phyloP scores from a whole-genome alignment of 345 rosid species.

The Heritiera littoralis region DNA sequence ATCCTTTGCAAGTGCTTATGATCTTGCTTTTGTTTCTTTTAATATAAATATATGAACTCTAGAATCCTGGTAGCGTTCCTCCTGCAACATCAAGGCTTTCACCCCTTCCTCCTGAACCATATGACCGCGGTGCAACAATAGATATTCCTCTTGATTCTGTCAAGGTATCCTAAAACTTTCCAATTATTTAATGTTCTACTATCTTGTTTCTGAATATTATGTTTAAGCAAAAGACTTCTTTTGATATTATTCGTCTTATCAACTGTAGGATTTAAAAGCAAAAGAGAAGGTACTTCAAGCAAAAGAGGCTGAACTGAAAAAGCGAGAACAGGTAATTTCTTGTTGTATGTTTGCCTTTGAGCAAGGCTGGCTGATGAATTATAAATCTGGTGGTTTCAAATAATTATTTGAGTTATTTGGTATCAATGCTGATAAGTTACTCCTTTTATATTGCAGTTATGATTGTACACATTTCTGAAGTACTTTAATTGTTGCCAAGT shows the following conservation, averaged over 20 bases:
- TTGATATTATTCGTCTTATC: constrained; percentile 7
- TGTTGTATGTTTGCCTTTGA: constrained; percentile 3
- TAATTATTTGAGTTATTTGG: constrained; percentile 9
- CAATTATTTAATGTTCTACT: constrained; percentile 15
- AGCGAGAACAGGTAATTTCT: constrained; percentile 72
- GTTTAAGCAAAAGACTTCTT: constrained; percentile 1
- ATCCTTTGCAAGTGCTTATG: neutral
- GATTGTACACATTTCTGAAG: neutral
- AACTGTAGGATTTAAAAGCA: constrained; percentile 69
- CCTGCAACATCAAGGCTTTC: constrained; percentile 76
- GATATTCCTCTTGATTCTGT: constrained; percentile 82
- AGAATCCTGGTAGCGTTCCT: constrained; percentile 79
- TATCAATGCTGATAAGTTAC: neutral
- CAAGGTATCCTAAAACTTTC: constrained; percentile 48
- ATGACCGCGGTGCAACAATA: constrained; percentile 81
- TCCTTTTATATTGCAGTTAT: neutral
- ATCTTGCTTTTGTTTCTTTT: constrained; percentile 14
- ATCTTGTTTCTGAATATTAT: neutral
- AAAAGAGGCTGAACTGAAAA: constrained; percentile 87
- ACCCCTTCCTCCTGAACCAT: constrained; percentile 93
- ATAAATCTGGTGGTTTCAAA: neutral
- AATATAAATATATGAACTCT: constrained; percentile 26
- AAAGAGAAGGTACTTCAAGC: constrained; percentile 95
- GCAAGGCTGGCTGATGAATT: neutral
- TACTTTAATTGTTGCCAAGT: neutral